phyloP scores from a whole-genome alignment of 306 rosid genomes.

The Vigna reflexopilosa region DNA sequence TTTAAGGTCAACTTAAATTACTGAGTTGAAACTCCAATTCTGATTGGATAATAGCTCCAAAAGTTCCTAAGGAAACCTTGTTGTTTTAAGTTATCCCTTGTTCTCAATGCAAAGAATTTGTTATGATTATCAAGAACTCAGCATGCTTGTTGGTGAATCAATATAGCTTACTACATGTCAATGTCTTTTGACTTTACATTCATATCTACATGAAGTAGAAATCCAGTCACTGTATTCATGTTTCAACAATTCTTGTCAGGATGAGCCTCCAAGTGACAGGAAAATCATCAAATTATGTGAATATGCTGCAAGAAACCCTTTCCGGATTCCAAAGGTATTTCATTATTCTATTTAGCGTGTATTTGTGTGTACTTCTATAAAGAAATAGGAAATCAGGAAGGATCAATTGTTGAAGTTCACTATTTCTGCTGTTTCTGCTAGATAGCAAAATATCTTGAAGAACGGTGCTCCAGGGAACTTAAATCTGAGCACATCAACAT shows the following conservation, averaged over 20 bases:
- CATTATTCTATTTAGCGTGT: conserved; percentile 10
- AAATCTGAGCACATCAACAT: conserved; percentile 70
- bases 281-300: conserved; percentile 89
- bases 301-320: conserved; percentile 90
- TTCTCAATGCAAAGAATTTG: neutral
- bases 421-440: conserved; percentile 41
- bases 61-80: neutral
- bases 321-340: conserved; percentile 91
- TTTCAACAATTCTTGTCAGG: conserved; percentile 59
- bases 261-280: conserved; percentile 80
- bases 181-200: conserved; percentile 13
- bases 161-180: conserved; percentile 1
- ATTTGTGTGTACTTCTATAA: neutral
- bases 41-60: neutral
- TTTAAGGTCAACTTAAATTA: neutral
- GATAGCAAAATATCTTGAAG: conserved; percentile 97
- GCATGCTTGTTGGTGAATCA: neutral
- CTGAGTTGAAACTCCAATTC: neutral
- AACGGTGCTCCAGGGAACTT: conserved; percentile 91
- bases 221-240: conserved; percentile 19
- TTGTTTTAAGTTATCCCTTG: conserved; percentile 19
- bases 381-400: neutral
- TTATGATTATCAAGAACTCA: neutral
- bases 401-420: conserved; percentile 43
- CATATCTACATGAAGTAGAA: conserved; percentile 26